phyloP scores from a whole-genome alignment of 805 yeast species.

The Ogataea pignaliae region DNA sequence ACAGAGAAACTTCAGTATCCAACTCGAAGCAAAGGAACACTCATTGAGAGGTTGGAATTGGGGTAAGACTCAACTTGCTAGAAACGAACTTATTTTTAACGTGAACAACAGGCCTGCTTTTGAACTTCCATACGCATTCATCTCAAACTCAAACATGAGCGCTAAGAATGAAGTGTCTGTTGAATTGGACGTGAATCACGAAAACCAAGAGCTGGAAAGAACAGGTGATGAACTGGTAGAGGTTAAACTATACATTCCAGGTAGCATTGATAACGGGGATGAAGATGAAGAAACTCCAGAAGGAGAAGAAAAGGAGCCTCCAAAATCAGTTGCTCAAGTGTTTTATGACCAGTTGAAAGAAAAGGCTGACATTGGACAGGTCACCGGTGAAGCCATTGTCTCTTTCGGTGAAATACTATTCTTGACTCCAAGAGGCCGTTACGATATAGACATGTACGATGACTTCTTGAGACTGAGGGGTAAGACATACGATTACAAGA shows the following conservation, averaged over 20 bases:
- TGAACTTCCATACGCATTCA: slow-evolving; percentile 79
- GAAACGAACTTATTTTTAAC: slow-evolving; percentile 83
- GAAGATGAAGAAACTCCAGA: slow-evolving; percentile 25
- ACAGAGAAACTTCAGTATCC: slow-evolving; percentile 66
- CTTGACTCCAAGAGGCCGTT: slow-evolving; percentile 97
- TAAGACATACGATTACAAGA: slow-evolving; percentile 94
- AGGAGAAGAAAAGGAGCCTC: slow-evolving; percentile 35
- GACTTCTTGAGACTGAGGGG: slow-evolving; percentile 88
- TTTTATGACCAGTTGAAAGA: slow-evolving; percentile 91
- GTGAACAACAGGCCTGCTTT: slow-evolving; percentile 86
- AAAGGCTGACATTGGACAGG: slow-evolving; percentile 90
- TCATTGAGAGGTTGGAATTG: slow-evolving; percentile 98
- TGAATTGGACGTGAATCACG: slow-evolving; percentile 59
- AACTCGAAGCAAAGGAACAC: slow-evolving; percentile 82
- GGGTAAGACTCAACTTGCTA: slow-evolving; percentile 91
- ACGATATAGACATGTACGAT: slow-evolving; percentile 91
- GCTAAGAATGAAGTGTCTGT: slow-evolving; percentile 92
- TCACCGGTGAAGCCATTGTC: slow-evolving; percentile 90
- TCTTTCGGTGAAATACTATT: slow-evolving; percentile 87
- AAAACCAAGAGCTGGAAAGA: slow-evolving; percentile 43
- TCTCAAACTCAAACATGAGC: slow-evolving; percentile 81
- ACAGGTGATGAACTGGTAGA: slow-evolving; percentile 97
- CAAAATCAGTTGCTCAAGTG: slow-evolving; percentile 70
- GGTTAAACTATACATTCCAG: slow-evolving; percentile 89
- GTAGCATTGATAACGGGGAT: slow-evolving; percentile 50